Evolutionary conservation across 352 stramenopile species (phyloP), one percentile per base, ranked within the genome.

Genomic region (Globisporangium cylindrosporum): DNA sequence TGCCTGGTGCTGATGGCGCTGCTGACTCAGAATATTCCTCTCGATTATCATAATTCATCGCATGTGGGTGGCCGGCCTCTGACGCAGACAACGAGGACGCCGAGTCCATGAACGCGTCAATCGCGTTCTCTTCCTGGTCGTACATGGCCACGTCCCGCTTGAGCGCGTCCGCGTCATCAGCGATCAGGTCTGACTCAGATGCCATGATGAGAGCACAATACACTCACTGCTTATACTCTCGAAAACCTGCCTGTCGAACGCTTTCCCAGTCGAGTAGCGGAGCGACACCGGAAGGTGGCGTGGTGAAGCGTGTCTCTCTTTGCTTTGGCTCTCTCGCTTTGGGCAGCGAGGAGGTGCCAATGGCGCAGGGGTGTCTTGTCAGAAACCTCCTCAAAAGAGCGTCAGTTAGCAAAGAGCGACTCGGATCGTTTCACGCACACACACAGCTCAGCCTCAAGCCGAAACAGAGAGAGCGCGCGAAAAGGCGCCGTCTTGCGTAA

Each of bases 81-180:
- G 59, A 34, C 15, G 59, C 22, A 15, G 58, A 63, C n/a, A 64
- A 24, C 38, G 36, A 34, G 9, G 59, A 64, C 10, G 59, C 41
- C 15, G 59, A 64, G 12, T 41, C 59, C n/a, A 64, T 64, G 36
- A 64, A 55, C 20, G 59, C 59, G 27, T 64, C 38, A 25, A 64
- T 64, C 25, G 59, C 59, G 22, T 56, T 38, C 18, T 59, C 54
- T 24, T 59, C 54, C 27, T 59, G 54, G 38, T 64, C 59, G 59
- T 56, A 64, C 22, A 64, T 38, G 5, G 38, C 24, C 22, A 24
- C 36, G 12, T 64, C 59, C 1, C 25, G 38, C 32, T 49, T 51
- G 38, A 64, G 59, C 10, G 59, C 27, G 14, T 64, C 59, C 15
- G 59, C 38, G 2, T 64, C 59, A 0, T 64, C 54, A 12, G 9